phyloP scores from a whole-genome alignment of 2,329 filamentous ascomycete genomes.

The Hymenoscyphus scutula region DNA sequence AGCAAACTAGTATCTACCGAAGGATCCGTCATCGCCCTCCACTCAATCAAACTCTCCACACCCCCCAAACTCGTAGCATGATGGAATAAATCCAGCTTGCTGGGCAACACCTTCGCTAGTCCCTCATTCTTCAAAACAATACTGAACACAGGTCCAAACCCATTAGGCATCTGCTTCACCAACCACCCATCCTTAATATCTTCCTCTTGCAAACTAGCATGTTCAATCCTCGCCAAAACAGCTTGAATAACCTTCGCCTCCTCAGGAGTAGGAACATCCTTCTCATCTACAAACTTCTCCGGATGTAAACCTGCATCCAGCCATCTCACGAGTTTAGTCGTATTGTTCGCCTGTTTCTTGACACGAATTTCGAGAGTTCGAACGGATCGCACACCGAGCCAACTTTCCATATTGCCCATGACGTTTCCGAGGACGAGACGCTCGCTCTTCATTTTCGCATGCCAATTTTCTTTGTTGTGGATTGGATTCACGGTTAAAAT shows the following conservation, averaged over 20 bases:
- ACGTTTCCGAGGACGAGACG: conserved; percentile 76
- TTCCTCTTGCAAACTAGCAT: conserved; percentile 76
- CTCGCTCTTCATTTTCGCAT: conserved; percentile 61
- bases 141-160: conserved; percentile 85
- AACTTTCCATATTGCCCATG: conserved; percentile 87
- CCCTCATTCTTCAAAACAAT: conserved; percentile 61
- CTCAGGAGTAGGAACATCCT: conserved; percentile 34
- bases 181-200: conserved; percentile 67
- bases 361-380: conserved; percentile 85
- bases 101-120: conserved; percentile 68
- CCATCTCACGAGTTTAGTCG: conserved; percentile 69
- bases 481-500: conserved; percentile 65
- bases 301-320: conserved; percentile 44
- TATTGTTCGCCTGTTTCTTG: conserved; percentile 69
- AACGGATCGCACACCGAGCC: conserved; percentile 84
- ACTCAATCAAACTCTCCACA: conserved; percentile 95
- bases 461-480: conserved; percentile 52
- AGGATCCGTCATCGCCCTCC: conserved; percentile 84
- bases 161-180: conserved; percentile 82
- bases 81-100: conserved; percentile 78
- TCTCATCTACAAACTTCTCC: conserved; percentile 9
- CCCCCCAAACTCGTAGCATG: conserved; percentile 93
- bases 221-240: conserved; percentile 61
- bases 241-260: conserved; percentile 45
- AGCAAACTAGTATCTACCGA: conserved; percentile 70